phyloP scores from a whole-genome alignment of 192 early-diverging fungal genomes.

The Jimgerdemannia lactiflua region DNA sequence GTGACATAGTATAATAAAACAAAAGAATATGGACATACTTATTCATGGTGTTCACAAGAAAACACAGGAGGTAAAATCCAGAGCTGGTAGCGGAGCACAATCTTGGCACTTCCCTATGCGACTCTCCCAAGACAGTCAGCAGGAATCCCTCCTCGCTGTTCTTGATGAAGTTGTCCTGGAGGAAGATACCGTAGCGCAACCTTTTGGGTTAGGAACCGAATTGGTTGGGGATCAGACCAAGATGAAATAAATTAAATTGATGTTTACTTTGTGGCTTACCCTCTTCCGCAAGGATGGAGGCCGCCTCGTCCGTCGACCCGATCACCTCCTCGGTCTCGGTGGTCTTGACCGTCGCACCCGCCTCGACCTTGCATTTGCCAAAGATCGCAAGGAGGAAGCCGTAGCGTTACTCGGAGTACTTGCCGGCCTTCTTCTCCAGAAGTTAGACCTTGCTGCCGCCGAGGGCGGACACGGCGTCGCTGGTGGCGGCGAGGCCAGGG shows the following conservation, averaged over 20 bases:
- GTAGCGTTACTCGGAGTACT: too few species aligned
- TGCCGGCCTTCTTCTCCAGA: too few species aligned
- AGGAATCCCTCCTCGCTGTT: too few species aligned
- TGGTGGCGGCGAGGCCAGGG: too few species aligned
- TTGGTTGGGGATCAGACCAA: background rate
- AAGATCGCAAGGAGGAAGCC: background rate
- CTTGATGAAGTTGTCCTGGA: too few species aligned
- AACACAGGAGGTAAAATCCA: conserved; percentile 21
- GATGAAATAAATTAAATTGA: background rate
- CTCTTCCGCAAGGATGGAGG: background rate
- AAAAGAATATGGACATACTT: conserved; percentile 2
- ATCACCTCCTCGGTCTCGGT: background rate
- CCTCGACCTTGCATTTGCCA: background rate
- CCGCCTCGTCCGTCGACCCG: background rate
- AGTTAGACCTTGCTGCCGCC: too few species aligned
- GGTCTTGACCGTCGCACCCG: background rate
- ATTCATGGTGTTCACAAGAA: conserved; percentile 25
- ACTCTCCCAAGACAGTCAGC: background rate
- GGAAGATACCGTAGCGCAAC: background rate
- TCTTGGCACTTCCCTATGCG: conserved; percentile 3
- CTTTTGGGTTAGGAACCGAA: background rate
- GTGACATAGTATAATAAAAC: too few species aligned
- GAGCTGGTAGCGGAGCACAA: conserved; percentile 4
- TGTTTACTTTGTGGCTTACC: background rate
- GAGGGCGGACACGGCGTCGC: too few species aligned